phyloP scores from a whole-genome alignment of 2,329 filamentous ascomycete species.

The Thelonectria blattea region DNA sequence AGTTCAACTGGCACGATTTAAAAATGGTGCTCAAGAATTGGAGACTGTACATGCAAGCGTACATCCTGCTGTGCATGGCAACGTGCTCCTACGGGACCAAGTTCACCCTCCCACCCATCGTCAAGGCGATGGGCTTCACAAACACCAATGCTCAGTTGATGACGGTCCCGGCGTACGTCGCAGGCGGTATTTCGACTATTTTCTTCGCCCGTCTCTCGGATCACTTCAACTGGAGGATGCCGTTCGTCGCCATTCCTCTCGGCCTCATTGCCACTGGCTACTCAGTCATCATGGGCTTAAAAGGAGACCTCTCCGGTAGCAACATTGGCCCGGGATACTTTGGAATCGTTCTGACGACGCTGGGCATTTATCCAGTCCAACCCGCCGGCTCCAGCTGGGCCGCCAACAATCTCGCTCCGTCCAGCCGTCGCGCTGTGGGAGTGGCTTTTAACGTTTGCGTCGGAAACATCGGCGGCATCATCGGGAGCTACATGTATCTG shows the following conservation, averaged over 20 bases:
- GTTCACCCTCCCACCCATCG: constrained; percentile 36
- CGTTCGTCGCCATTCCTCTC: constrained; percentile 32
- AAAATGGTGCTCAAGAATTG: constrained; percentile 40
- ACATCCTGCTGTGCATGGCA: constrained; percentile 38
- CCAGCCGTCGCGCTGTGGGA: constrained; percentile 10
- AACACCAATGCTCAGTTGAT: constrained; percentile 46
- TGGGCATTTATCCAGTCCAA: too few relatives aligned
- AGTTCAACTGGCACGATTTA: constrained; percentile 34
- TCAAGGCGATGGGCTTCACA: constrained; percentile 35
- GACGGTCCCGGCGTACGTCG: constrained; percentile 64
- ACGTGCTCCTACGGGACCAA: constrained; percentile 37
- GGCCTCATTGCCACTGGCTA: constrained; percentile 29
- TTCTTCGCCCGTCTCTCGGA: constrained; percentile 70
- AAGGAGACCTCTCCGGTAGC: too few relatives aligned
- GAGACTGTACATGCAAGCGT: constrained; percentile 40
- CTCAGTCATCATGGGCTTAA: constrained; percentile 24
- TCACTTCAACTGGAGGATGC: constrained; percentile 52
- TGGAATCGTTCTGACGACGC: too few relatives aligned
- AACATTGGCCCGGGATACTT: too few relatives aligned
- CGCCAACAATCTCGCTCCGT: constrained; percentile 10
- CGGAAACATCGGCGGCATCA: constrained; percentile 12
- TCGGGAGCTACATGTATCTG: constrained; percentile 19
- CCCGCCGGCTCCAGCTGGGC: too few relatives aligned
- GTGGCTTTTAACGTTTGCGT: constrained; percentile 2
- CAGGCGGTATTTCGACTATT: constrained; percentile 68